Evolutionary conservation across 345 rosid species (phyloP).

Genomic region (Eutrema heterophyllum): DNA sequence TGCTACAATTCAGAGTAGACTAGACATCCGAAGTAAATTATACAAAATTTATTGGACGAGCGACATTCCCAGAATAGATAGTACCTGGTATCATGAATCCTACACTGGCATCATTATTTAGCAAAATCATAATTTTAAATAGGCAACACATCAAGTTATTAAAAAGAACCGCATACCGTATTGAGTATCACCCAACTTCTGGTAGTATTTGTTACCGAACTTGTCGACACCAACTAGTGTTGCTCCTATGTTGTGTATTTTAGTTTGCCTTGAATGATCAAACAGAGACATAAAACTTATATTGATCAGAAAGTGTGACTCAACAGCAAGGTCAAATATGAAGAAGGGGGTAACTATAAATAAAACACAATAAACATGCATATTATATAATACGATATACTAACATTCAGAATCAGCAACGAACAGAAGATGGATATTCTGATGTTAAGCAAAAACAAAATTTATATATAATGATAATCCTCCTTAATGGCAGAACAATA

Average conservation of each 20-base stretch:
- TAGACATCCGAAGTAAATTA: background rate
- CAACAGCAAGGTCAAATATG: background rate
- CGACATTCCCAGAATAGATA: background rate
- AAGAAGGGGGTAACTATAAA: background rate
- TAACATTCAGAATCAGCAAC: background rate
- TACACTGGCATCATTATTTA: background rate
- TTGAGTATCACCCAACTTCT: slow-evolving; percentile 66
- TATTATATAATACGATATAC: background rate
- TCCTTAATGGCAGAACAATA: background rate
- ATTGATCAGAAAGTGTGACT: slow-evolving; percentile 16
- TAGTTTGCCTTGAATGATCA: slow-evolving; percentile 71
- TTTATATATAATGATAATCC: background rate
- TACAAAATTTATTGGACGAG: background rate
- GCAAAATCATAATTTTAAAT: background rate
- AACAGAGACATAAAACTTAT: background rate
- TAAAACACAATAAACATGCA: background rate
- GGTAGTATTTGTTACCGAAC: slow-evolving; percentile 85
- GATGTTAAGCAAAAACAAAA: background rate
- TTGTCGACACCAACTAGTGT: slow-evolving; percentile 83
- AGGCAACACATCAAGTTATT: background rate
- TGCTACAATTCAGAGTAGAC: background rate
- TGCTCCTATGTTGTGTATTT: slow-evolving; percentile 85
- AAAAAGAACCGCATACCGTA: slow-evolving; percentile 45
- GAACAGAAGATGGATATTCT: background rate
- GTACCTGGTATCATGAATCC: background rate